Percentiles rank a stretch among this genome's conserved stretches.
phyloP scores from a whole-genome alignment of 345 rosid genomes.

The Mallotus nudiflorus region DNA sequence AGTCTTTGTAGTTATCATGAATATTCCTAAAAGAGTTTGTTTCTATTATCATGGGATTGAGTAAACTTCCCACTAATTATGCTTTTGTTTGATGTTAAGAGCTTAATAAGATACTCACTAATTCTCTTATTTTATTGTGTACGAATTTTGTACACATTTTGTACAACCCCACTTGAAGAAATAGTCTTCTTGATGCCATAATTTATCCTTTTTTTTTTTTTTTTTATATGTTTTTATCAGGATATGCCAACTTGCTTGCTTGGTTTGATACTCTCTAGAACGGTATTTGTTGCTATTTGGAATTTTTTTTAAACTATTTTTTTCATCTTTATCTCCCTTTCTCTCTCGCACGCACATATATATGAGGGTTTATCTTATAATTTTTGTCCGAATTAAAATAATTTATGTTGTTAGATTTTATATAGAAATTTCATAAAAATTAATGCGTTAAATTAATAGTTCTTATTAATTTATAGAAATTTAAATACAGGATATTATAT shows the following conservation, averaged over 20 bases:
- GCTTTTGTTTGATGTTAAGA: neutral
- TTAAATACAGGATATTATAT: too few relatives aligned
- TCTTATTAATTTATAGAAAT: too few relatives aligned
- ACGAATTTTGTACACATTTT: constrained; percentile 2
- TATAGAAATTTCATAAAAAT: too few relatives aligned
- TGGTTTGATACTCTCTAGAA: neutral
- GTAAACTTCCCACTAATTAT: too few relatives aligned
- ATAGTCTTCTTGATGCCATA: neutral
- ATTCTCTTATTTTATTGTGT: neutral
- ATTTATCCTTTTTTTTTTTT: neutral
- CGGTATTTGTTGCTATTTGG: neutral
- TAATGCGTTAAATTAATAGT: too few relatives aligned
- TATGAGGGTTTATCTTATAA: too few relatives aligned
- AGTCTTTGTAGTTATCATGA: neutral
- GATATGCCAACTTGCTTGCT: neutral
- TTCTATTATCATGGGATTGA: neutral
- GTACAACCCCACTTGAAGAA: constrained; percentile 9
- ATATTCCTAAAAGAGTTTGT: neutral
- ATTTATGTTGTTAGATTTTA: too few relatives aligned
- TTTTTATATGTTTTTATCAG: neutral
- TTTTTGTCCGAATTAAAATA: too few relatives aligned
- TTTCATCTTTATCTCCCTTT: too few relatives aligned
- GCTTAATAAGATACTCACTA: neutral
- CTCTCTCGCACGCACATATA: too few relatives aligned
- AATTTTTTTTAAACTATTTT: too few relatives aligned